phyloP scores from a whole-genome alignment of 1,139 yeast species.

The Kodamaea fungicola region DNA sequence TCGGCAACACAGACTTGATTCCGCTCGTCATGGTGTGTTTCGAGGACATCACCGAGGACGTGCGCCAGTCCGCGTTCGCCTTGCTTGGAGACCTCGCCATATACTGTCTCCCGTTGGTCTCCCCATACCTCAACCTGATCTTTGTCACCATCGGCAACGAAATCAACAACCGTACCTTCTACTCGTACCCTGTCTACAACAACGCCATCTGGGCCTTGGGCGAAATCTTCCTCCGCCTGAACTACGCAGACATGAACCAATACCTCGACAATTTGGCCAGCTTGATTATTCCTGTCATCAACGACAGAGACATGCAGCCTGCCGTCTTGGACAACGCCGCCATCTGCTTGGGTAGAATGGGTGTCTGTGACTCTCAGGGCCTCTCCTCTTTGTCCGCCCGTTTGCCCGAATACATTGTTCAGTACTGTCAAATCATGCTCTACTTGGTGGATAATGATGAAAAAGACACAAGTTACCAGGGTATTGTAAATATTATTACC shows the following conservation, averaged over 20 bases:
- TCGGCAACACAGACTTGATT: constrained; percentile 52
- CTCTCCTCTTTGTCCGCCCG: constrained; percentile 54
- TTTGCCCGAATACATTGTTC: constrained; percentile 51
- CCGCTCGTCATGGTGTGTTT: constrained; percentile 67
- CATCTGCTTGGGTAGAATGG: constrained; percentile 90
- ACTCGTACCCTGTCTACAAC: constrained; percentile 65
- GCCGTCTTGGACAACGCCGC: constrained; percentile 85
- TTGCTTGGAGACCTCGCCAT: constrained; percentile 84
- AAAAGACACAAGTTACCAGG: constrained; percentile 74
- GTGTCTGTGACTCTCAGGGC: constrained; percentile 50
- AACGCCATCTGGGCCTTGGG: constrained; percentile 96
- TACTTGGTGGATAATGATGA: constrained; percentile 73
- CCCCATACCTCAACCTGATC: constrained; percentile 55
- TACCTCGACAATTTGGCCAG: constrained; percentile 59
- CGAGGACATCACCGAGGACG: constrained; percentile 77
- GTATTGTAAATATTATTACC: constrained; percentile 66
- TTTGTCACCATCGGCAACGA: constrained; percentile 69
- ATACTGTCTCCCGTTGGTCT: constrained; percentile 52
- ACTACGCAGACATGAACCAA: constrained; percentile 50
- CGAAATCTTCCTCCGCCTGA: constrained; percentile 66
- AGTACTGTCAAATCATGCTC: constrained; percentile 68
- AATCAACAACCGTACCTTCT: constrained; percentile 47
- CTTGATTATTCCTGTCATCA: constrained; percentile 62
- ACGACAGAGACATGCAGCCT: constrained; percentile 52
- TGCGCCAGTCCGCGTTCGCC: constrained; percentile 90